Evolutionary conservation across 2,329 filamentous ascomycete species (phyloP).

Genomic region (Penicillium sp.): DNA sequence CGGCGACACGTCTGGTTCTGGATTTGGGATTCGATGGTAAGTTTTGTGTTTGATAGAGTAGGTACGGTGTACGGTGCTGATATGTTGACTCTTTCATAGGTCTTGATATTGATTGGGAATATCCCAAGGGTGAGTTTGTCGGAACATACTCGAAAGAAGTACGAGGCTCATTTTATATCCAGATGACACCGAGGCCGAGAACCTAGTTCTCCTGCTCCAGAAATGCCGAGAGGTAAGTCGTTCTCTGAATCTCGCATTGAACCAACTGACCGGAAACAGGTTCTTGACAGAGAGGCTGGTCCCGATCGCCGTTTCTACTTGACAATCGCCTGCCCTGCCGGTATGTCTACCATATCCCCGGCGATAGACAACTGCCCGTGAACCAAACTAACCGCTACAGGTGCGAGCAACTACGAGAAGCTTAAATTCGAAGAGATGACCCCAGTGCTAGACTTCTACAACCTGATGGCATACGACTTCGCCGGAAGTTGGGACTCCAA

Average conservation of each 20-base stretch:
- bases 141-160: background rate
- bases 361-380: slow-evolving; percentile 38
- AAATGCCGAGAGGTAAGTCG: slow-evolving; percentile 39
- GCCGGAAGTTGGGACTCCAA: slow-evolving; percentile 74
- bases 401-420: slow-evolving; percentile 44
- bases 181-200: slow-evolving; percentile 44
- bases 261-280: slow-evolving; percentile 22
- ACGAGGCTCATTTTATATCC: slow-evolving; percentile 10
- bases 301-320: slow-evolving; percentile 46
- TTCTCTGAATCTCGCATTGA: background rate
- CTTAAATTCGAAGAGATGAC: slow-evolving; percentile 49
- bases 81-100: slow-evolving; percentile 21
- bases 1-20: slow-evolving; percentile 71
- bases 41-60: slow-evolving; percentile 12
- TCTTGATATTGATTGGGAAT: slow-evolving; percentile 50
- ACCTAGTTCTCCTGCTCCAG: slow-evolving; percentile 44
- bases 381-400: slow-evolving; percentile 42
- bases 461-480: slow-evolving; percentile 79
- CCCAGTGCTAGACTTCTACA: slow-evolving; percentile 52
- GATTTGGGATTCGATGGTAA: slow-evolving; percentile 68
- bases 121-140: slow-evolving; percentile 37
- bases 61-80: background rate
- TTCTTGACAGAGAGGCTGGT: slow-evolving; percentile 39
- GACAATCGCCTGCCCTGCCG: slow-evolving; percentile 50
- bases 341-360: slow-evolving; percentile 42